Conservation (phyloP, 73 alveolate genomes). For the Paramecium pentaurelia region DNA sequence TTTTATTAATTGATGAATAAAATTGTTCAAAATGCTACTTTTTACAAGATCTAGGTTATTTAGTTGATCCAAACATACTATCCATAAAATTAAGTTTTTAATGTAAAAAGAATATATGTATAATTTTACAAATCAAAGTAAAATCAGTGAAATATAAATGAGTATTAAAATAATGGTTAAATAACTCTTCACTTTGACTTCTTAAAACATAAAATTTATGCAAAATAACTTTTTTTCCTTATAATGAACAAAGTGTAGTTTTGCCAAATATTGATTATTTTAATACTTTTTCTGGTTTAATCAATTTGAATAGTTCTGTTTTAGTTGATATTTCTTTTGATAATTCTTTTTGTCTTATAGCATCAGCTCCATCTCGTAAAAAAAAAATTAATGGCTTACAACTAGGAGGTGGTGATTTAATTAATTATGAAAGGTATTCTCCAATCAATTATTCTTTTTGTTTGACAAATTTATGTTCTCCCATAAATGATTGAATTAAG, state of each 20-base stretch:
- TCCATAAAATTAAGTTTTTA: not conserved
- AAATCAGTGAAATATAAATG: not conserved
- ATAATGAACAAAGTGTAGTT: not conserved
- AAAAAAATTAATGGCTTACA: not conserved
- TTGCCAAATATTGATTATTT: not conserved
- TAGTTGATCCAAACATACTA: not conserved
- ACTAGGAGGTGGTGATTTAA: not conserved
- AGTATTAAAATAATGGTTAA: not conserved
- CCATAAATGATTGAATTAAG: not conserved
- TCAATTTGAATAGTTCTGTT: not conserved
- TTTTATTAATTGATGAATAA: not conserved
- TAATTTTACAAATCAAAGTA: not conserved
- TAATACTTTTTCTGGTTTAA: not conserved
- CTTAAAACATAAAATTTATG: conserved; percentile 31
- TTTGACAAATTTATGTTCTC: not conserved
- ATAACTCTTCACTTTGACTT: not conserved
- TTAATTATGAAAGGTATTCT: not conserved
- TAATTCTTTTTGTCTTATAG: not conserved
- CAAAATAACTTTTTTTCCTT: not conserved
- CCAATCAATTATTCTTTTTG: not conserved
- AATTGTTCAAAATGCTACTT: not conserved
- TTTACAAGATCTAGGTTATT: not conserved
- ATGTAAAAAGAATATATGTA: not conserved
- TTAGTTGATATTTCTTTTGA: not conserved
- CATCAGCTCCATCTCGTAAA: not conserved